Conservation (phyloP, 2,329 filamentous ascomycete species). For the Fusarium sp. region DNA sequence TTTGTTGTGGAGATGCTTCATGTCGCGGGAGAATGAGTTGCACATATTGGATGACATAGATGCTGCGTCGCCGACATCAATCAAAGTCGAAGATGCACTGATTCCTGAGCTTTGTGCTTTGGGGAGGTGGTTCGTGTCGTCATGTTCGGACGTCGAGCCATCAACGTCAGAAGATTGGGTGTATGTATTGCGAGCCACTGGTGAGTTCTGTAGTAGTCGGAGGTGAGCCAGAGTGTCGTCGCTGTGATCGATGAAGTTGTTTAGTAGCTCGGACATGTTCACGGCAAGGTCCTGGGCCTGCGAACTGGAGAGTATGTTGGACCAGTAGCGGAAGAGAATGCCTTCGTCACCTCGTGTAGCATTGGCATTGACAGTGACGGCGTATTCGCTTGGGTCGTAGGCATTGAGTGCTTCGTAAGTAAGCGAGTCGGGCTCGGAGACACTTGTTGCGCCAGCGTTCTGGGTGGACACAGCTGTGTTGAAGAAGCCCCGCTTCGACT, state of each 20-base stretch:
- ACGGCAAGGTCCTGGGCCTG: conserved; percentile 31
- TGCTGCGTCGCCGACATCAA: background rate
- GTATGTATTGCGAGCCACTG: background rate
- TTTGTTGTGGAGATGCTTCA: conserved; percentile 14
- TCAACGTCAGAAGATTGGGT: background rate
- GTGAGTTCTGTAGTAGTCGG: background rate
- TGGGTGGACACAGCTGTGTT: conserved; percentile 50
- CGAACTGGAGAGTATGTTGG: conserved; percentile 13
- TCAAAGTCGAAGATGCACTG: conserved; percentile 18
- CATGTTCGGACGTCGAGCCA: background rate
- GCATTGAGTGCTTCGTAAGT: conserved; percentile 29
- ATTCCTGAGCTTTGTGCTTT: background rate
- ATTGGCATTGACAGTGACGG: conserved; percentile 45
- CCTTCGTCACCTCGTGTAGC: conserved; percentile 37
- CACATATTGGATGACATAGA: conserved; percentile 10
- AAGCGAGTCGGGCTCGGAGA: background rate
- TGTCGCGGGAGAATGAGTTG: background rate
- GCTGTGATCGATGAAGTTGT: conserved; percentile 26
- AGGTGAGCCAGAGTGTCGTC: conserved; percentile 28
- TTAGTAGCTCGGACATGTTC: conserved; percentile 27
- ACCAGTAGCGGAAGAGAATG: conserved; percentile 38
- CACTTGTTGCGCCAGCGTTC: conserved; percentile 17
- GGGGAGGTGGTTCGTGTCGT: background rate
- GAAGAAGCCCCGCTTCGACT: conserved; percentile 41
- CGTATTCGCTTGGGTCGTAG: conserved; percentile 45